A percentile compares a stretch with the other conserved stretches of the same genome.
Conservation (phyloP, 331 rosid genomes). For the Cydonia oblonga region DNA sequence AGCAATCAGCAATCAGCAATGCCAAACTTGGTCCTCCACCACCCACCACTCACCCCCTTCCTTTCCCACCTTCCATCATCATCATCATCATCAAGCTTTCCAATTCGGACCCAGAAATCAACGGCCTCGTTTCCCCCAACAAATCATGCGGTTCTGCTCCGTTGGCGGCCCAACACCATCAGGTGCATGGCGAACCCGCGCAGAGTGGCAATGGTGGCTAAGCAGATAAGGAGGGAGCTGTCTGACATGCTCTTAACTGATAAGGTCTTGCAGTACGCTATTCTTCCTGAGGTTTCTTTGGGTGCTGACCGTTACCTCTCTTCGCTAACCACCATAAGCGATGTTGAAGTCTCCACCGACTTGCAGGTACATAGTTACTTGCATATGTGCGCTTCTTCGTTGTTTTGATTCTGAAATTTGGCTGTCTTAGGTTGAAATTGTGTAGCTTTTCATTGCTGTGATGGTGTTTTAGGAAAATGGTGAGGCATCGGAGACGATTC, state of each 20-base stretch:
- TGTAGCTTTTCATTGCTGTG: not conserved
- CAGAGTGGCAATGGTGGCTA: constrained; percentile 89
- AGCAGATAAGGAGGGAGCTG: constrained; percentile 79
- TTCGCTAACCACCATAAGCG: constrained; percentile 77
- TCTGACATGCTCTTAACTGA: constrained; percentile 90
- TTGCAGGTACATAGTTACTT: constrained; percentile 47
- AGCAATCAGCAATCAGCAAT: constrained; percentile 31
- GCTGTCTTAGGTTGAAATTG: not conserved
- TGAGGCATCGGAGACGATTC: too few species aligned
- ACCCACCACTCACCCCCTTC: constrained; percentile 9
- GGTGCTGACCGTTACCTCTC: constrained; percentile 86
- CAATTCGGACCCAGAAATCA: constrained; percentile 8
- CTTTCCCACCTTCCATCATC: not conserved
- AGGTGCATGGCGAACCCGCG: constrained; percentile 83
- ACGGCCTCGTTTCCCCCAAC: constrained; percentile 17
- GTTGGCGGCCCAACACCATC: constrained; percentile 9
- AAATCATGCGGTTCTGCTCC: constrained; percentile 1
- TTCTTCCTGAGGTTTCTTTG: constrained; percentile 74
- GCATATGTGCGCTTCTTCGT: not conserved
- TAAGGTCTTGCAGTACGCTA: constrained; percentile 57
- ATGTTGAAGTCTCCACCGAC: constrained; percentile 75
- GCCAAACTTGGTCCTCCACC: constrained; percentile 25
- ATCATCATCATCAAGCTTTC: not conserved
- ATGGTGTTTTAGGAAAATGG: not conserved
- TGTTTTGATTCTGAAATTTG: not conserved